Conservation (phyloP, 371 early-diverging fungal species). For the Saksenaea oblongispora region DNA sequence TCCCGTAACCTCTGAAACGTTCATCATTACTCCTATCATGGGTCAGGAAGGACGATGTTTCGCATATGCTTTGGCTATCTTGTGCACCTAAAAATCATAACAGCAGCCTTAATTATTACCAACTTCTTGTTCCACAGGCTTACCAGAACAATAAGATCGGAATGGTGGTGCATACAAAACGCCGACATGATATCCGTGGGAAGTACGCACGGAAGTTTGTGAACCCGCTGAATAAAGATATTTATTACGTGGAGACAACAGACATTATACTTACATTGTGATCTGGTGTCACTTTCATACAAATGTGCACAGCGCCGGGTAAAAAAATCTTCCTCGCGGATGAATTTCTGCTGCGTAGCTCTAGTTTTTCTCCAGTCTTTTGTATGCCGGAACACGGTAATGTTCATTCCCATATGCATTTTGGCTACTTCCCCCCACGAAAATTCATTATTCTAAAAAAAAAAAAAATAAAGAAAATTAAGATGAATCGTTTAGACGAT, state of each 20-base stretch:
- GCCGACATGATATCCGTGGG: constrained; percentile 56
- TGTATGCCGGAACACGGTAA: constrained; percentile 62
- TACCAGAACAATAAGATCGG: constrained; percentile 44
- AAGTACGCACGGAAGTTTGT: constrained; percentile 24
- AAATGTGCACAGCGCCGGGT: constrained; percentile 68
- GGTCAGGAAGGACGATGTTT: background rate
- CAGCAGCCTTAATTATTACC: background rate
- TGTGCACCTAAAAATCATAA: background rate
- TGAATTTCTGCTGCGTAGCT: constrained; percentile 61
- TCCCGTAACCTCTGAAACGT: constrained; percentile 3
- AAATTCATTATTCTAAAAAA: constrained; percentile 27
- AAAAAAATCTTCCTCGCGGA: constrained; percentile 65
- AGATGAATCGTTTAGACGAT: background rate
- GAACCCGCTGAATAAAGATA: constrained; percentile 8
- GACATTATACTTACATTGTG: constrained; percentile 15
- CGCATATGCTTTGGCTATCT: constrained; percentile 2
- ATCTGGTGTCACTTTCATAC: constrained; percentile 41
- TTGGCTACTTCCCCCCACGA: constrained; percentile 79
- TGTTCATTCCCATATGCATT: constrained; percentile 58
- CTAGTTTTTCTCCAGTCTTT: constrained; percentile 59
- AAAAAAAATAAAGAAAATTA: constrained; percentile 11
- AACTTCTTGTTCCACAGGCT: background rate
- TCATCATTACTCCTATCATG: constrained; percentile 10
- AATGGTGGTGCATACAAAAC: constrained; percentile 62
- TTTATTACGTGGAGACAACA: background rate